Base-by-base conservation (phyloP, 805 yeast species). In the Hanseniaspora thailandica region DNA sequence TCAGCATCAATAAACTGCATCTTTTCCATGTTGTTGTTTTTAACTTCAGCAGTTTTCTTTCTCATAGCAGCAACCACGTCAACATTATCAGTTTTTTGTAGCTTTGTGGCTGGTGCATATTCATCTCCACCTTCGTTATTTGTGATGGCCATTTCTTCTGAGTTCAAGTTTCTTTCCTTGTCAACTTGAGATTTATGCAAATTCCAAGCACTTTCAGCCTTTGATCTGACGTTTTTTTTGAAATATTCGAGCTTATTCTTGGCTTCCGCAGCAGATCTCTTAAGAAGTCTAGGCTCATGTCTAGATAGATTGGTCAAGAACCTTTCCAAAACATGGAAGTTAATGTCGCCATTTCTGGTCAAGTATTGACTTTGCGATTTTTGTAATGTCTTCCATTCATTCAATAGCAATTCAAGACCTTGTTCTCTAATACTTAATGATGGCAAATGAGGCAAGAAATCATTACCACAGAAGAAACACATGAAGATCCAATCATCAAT, bases 391-490 rank as follows among this genome's bases (percentile, higher is more conserved):
- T 89, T 88, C 98, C 98, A 93, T 46, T 90, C 78, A 38, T 74
- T 76, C 12, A 87, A 82, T 52, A 93, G 69, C 23, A 77, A 72
- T 63, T 90, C 96, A 62, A 93, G 84, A 60, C 96, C 89, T 62
- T 86, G 86, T 66, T 93, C 97, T 60, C 98, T 79, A 41, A 93
- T 97, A 62, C 90, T 96, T 53, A 93, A 75, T 30, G 94, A 81
- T 4, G 99, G 97, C 59, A 93, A 71, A 69, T 90, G 97, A 1
- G 99, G 99, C 62, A 93, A 71, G 75, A 93, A 93, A 78, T 93
- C 99, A 65, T 93, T 93, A 68, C 99, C 99, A 58, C 90, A 94
- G 64, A 93, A 93, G 72, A 93, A 93, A 76, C 97, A 90, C 89
- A 93, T 84, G 60, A 93, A 93, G 15, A 93, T 87, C 98, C 98